Percentiles rank a stretch among this genome's conserved stretches.
Conservation (phyloP, 495 filamentous ascomycete species). For the Penicillium arizonense region DNA sequence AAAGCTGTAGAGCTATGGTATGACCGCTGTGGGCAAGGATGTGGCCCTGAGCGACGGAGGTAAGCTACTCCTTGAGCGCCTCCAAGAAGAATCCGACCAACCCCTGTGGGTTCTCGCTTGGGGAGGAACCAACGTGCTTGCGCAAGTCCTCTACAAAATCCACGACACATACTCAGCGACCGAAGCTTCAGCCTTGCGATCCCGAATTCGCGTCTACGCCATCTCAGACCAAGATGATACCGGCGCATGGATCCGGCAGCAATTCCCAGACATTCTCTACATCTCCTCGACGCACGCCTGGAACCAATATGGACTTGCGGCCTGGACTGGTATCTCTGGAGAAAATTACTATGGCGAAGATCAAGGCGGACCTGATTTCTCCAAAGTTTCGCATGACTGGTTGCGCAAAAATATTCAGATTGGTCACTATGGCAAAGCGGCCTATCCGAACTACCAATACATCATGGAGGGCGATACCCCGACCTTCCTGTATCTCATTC, state of each 20-base stretch:
- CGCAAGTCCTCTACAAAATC: conserved; percentile 37
- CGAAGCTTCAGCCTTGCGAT: conserved; percentile 29
- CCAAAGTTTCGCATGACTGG: conserved; percentile 42
- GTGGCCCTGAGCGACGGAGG: conserved; percentile 35
- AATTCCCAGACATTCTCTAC: conserved; percentile 46
- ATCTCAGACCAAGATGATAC: conserved; percentile 53
- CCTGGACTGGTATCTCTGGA: conserved; percentile 48
- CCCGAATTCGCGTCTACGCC: conserved; percentile 45
- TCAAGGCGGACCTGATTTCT: conserved; percentile 42
- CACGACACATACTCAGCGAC: conserved; percentile 19
- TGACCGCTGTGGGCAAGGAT: conserved; percentile 27
- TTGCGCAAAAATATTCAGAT: conserved; percentile 46
- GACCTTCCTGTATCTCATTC: conserved; percentile 45
- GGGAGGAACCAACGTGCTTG: conserved; percentile 50
- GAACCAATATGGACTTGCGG: conserved; percentile 46
- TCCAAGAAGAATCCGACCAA: conserved; percentile 22
- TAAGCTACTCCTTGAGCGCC: conserved; percentile 35
- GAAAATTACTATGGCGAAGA: conserved; percentile 44
- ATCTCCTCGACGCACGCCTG: conserved; percentile 46
- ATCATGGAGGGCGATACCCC: conserved; percentile 50
- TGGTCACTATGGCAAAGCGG: conserved; percentile 31
- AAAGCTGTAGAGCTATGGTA: conserved; percentile 26
- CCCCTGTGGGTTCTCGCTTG: conserved; percentile 47
- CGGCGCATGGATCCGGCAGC: conserved; percentile 44
- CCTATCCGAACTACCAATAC: conserved; percentile 41